Conservation (phyloP, 345 rosid genomes). For the Eucalyptus dawsonii region DNA sequence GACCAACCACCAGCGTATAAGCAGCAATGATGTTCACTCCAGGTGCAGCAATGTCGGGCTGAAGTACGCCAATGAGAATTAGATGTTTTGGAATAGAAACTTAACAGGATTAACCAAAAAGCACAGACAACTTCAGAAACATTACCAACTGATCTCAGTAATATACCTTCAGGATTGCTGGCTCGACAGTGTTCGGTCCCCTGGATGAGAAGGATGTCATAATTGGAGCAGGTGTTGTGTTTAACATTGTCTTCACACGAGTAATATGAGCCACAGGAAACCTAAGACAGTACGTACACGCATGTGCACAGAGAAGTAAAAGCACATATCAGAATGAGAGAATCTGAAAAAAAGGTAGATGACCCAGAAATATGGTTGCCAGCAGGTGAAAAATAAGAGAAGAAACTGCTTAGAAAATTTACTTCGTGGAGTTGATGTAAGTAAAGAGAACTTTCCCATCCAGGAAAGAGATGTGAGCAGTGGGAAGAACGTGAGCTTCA, state of each 20-base stretch:
- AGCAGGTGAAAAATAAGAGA: background rate
- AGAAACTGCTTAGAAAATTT: background rate
- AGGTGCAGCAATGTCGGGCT: conserved; percentile 30
- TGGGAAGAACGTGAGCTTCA: conserved; percentile 57
- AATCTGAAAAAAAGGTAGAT: too few relatives aligned
- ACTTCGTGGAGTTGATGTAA: conserved; percentile 29
- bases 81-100: background rate
- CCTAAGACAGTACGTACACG: background rate
- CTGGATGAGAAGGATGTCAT: conserved; percentile 32
- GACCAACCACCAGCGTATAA: background rate
- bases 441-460: conserved; percentile 33
- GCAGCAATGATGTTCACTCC: conserved; percentile 27
- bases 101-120: background rate
- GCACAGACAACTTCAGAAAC: background rate
- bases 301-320: background rate
- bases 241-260: background rate
- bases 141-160: background rate
- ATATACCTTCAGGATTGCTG: conserved; percentile 23
- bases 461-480: conserved; percentile 33
- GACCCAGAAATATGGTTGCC: background rate
- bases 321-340: background rate
- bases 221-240: conserved; percentile 13
- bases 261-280: conserved; percentile 15
- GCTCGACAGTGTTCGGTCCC: conserved; percentile 15
- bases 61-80: background rate